Base-by-base conservation (phyloP, 75 land plant species). In the Gnetum montanum region DNA sequence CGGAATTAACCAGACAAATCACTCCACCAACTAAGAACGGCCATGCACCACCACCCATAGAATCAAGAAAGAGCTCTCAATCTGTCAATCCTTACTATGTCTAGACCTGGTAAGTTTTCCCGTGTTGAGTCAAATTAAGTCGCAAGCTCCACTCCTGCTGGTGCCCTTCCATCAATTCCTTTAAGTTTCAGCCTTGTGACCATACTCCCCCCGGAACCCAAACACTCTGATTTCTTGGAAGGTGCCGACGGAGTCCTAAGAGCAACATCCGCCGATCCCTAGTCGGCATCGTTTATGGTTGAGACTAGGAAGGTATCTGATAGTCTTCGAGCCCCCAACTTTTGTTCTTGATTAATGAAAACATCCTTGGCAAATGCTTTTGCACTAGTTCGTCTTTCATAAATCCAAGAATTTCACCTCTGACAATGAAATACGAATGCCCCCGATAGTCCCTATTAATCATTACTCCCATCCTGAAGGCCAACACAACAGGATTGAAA, bases 1-100 rank as follows among this genome's bases (percentile, higher is more conserved):
- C 79, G 66, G 77, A 86, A 79, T 86, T 82, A 86, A 83, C 91
- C 75, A 70, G 78, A 86, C 83, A 86, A 86, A 82, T 86, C 77
- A 66, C 82, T 85, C 90, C 82, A 72, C 76, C 68, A 69, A 69
- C 64, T 75, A 69, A 69, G 68, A 75, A 75, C 68, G 57, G 37
- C 72, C 77, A 74, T 74, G 72, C 68, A 75, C 78, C 78, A 75
- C 73, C 78, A 69, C 73, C 78, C 73, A 75, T 69, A 75, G 69
- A 75, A 75, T 75, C 65, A 64, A 75, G 78, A 75, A 75, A 75
- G 60, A 69, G 72, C 69, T 75, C 72, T 64, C 64, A 69, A 50
- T 75, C 69, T 75, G 57, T 69, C 72, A 75, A 69, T 69, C 78
- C 71, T 73, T 73, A 65, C 71, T 73, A 73, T 73, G 71, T 73